Conservation (phyloP, 352 stramenopile genomes). For the Phytophthora aleatoria region DNA sequence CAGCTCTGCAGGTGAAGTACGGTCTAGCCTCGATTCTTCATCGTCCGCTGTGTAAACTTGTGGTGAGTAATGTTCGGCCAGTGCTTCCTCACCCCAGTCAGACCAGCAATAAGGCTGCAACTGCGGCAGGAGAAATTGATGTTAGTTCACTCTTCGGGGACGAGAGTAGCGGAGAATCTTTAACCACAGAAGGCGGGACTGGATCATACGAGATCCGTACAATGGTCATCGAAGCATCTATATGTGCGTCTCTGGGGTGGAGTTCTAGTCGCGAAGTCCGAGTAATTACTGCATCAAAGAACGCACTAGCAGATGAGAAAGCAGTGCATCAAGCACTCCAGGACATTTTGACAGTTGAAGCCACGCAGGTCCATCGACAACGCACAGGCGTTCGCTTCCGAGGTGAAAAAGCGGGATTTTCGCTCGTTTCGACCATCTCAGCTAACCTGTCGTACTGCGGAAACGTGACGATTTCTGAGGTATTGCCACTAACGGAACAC, state of each 20-base stretch:
- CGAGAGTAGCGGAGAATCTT: conserved; percentile 1
- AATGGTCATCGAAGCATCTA: conserved; percentile 9
- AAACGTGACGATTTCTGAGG: conserved; percentile 16
- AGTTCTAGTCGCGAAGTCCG: conserved; percentile 14
- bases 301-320: conserved; percentile 11
- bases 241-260: conserved; percentile 6
- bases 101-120: conserved; percentile 12
- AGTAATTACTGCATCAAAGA: conserved; percentile 9
- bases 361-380: conserved; percentile 10
- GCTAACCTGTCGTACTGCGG: conserved; percentile 14
- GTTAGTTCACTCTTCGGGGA: conserved; percentile 22
- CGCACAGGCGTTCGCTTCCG: conserved; percentile 17
- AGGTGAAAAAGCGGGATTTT: conserved; percentile 5
- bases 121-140: conserved; percentile 16
- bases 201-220: conserved; percentile 1
- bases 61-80: conserved; percentile 21
- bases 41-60: conserved; percentile 34
- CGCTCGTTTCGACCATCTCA: conserved; percentile 17
- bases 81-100: conserved; percentile 25
- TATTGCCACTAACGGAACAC: conserved; percentile 7
- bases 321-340: conserved; percentile 8
- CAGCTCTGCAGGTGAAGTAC: conserved; percentile 30
- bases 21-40: conserved; percentile 23
- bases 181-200: neutral
- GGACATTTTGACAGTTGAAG: conserved; percentile 9